These are phyloP conservation scores for Excoecaria agallocha DNA, from an alignment of 345 rosid species.

Conservation along the genomic window DNA sequence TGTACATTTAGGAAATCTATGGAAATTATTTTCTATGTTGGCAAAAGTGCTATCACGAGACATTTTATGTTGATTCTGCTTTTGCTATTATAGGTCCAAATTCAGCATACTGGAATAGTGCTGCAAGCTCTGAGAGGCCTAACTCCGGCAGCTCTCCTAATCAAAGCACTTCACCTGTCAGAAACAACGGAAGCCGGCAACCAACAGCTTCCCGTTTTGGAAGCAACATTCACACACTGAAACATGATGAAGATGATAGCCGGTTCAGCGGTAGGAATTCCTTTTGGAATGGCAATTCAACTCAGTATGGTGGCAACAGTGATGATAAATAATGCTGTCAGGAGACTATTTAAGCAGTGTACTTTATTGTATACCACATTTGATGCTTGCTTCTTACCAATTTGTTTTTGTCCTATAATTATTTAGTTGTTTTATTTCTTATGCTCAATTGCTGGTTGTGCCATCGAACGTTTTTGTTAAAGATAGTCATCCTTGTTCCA, in stretches of 20 bases:
- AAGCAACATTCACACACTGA: conserved; percentile 77
- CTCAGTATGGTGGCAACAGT: conserved; percentile 63
- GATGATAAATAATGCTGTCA: conserved; percentile 32
- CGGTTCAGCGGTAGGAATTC: conserved; percentile 59
- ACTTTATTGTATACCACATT: no score
- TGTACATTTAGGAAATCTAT: not conserved
- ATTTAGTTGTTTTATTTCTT: no score
- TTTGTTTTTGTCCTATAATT: no score
- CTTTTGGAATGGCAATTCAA: conserved; percentile 91
- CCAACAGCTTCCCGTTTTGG: conserved; percentile 48
- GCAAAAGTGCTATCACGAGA: not conserved
- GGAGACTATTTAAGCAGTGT: not conserved
- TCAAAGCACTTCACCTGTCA: conserved; percentile 27
- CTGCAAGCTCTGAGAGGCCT: conserved; percentile 30
- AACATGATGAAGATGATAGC: conserved; percentile 61
- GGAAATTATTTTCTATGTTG: not conserved
- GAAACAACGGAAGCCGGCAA: conserved; percentile 41
- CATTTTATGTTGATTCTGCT: not conserved
- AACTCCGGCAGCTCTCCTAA: conserved; percentile 19
- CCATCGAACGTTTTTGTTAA: no score
- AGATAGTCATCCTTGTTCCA: no score
- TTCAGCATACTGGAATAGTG: conserved; percentile 35
- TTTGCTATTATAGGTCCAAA: conserved; percentile 45
- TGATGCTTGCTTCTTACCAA: no score
- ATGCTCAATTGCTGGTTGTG: no score